Conservation (phyloP, 2,329 filamentous ascomycete genomes). For the Delphinella strobiligena region DNA sequence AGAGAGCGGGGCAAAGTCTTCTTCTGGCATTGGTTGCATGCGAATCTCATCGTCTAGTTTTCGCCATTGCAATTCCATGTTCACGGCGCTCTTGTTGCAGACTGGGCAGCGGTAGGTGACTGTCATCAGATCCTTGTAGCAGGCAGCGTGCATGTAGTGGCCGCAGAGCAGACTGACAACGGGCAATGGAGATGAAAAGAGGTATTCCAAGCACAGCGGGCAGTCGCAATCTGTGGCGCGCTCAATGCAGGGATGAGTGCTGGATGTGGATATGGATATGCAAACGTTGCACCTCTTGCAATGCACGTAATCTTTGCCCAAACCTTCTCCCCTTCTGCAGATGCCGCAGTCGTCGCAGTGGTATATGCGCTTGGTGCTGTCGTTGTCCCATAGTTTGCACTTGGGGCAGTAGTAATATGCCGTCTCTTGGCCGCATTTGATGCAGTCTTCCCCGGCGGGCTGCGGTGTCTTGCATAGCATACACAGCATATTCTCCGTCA, state of each 20-base stretch:
- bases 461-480: constrained; percentile 89
- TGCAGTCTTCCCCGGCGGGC: constrained; percentile 64
- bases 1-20: constrained; percentile 14
- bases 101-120: constrained; percentile 92
- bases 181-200: constrained; percentile 80
- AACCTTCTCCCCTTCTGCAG: constrained; percentile 75
- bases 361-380: constrained; percentile 81
- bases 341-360: constrained; percentile 95
- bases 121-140: constrained; percentile 78
- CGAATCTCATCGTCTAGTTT: constrained; percentile 81
- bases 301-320: constrained; percentile 95
- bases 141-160: constrained; percentile 86
- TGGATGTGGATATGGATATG: constrained; percentile 76
- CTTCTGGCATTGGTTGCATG: constrained; percentile 75
- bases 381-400: constrained; percentile 96
- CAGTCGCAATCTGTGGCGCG: constrained; percentile 90
- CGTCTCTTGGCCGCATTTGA: constrained; percentile 60
- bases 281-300: constrained; percentile 97
- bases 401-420: constrained; percentile 88
- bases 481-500: constrained; percentile 91
- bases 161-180: constrained; percentile 94
- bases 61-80: constrained; percentile 93
- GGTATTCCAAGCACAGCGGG: constrained; percentile 91
- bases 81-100: constrained; percentile 90
- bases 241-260: constrained; percentile 86